A percentile compares a stretch with the other conserved stretches of the same genome.
These are phyloP conservation scores for Coniochaeta prunicola DNA, from an alignment of 2,329 filamentous ascomycete genomes.

Conservation along the genomic window DNA sequence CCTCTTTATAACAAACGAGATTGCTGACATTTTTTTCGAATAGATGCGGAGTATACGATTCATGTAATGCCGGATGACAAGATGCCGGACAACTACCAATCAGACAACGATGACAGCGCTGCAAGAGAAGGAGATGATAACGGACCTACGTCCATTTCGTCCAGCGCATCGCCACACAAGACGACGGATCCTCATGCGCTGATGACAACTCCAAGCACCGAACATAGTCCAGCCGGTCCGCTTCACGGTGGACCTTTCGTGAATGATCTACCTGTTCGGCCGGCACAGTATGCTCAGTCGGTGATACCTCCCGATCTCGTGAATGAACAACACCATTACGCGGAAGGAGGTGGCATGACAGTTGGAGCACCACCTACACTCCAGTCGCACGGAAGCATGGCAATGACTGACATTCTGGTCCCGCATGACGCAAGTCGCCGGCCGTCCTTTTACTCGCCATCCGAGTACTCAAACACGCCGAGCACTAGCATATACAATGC, in stretches of 20 bases:
- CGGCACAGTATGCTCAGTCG: conserved; percentile 29
- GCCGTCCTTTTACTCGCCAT: conserved; percentile 34
- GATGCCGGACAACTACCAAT: conserved; percentile 36
- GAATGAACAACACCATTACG: conserved; percentile 29
- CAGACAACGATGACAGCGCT: conserved; percentile 38
- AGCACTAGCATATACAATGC: conserved; percentile 29
- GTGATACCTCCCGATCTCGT: conserved; percentile 34
- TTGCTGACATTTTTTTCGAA: neutral
- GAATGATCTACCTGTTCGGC: conserved; percentile 35
- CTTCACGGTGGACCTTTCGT: conserved; percentile 29
- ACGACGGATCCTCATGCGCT: conserved; percentile 23
- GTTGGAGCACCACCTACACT: conserved; percentile 24
- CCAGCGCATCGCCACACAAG: conserved; percentile 28
- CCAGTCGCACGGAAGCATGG: conserved; percentile 26
- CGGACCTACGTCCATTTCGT: conserved; percentile 21
- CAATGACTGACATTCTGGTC: conserved; percentile 37
- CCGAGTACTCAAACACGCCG: conserved; percentile 37
- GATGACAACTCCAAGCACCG: conserved; percentile 24
- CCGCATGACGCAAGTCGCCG: conserved; percentile 38
- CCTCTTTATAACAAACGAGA: no score
- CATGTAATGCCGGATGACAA: conserved; percentile 48
- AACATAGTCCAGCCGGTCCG: conserved; percentile 25
- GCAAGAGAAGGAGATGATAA: conserved; percentile 36
- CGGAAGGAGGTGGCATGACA: conserved; percentile 27
- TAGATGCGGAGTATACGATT: conserved; percentile 40